Evolutionary conservation across 169 alveolate species (phyloP), one percentile per base, ranked within the genome.

Genomic region (Babesia bigemina): DNA sequence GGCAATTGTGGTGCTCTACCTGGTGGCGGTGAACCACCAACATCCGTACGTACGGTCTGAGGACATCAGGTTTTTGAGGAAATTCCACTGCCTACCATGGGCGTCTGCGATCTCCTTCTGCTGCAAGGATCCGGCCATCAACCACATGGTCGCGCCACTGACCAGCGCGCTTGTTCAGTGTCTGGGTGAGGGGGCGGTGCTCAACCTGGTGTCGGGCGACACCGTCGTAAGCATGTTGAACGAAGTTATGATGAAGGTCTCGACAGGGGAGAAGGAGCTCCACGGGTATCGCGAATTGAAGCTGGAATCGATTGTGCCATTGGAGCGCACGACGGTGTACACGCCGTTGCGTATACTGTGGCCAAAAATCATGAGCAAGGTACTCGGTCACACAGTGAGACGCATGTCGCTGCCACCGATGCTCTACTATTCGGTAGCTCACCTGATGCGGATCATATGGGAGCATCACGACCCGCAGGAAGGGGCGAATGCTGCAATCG

Each of bases 81-180:
- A 59, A 47, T 47, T 81, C 39, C 76, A 71, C 78, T 29, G 79
- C 28, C 53, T 81, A 28, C 88, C 88, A 3, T 81, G 88, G 88
- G 61, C 57, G 12, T 74, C 88, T 2, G 84, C 79, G 36, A 17
- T 81, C 28, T 13, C 61, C 16, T 81, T 63, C 48, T 81, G 88
- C 33, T 49, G 74, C 21, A 49, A 16, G 11, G 88, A 81, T 47
- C 70, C 63, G 2, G 73, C 52, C 29, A 59, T 49, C 28, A 62
- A 56, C 69, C 57, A 73, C 79, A 60, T 81, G 62, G 83, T 81
- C n/a, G 83, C 70, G 33, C 74, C 72, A 26, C 44, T 81, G 28
- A 59, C 61, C 19, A 63, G 50, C 29, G 67, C 60, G 16, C 69
- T 81, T 44, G 69, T 81, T 39, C 77, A 81, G 26, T 62, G 59